Evolutionary conservation across 495 filamentous ascomycete genomes (phyloP), one percentile per base, ranked within the genome.

Genomic region (Neurospora sp.): DNA sequence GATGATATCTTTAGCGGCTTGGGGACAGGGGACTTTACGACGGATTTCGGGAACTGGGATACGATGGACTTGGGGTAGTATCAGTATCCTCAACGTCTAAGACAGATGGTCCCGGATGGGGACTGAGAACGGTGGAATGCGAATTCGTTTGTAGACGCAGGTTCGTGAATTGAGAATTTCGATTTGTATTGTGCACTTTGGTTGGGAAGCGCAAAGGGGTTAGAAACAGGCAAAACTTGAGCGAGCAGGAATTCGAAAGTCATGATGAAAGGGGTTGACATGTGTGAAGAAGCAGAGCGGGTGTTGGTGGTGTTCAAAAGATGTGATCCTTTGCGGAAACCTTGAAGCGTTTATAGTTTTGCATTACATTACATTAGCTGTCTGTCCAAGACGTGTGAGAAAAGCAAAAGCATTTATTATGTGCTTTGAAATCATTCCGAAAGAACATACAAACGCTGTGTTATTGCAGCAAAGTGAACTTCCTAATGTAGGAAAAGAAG

Each of bases 1-100:
- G 74, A 85, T 75, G 76, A 86, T 75, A 80, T 86, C 12, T 82
- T 82, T 77, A 72, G 75, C 16, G 77, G 82, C 8, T 54, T 82
- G 69, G 72, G 71, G 41, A 71, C 71, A 38, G 69, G 44, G 3
- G 78, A 78, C 31, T 79, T 79, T 73, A 74, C 48, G 11, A 39
- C 73, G 66, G 78, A 78, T 11, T 81, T 80, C 73, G 41, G 18
- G 69, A 71, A 48, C 69, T 79, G 76, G 75, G 75, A 76, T 42
- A 40, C 71, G 35, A 78, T 78, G 78, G 75, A 78, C 37, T 70
- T 77, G 71, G 62, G 70, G 4, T 69, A 70, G 18, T 23, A 46
- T 0, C 7, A n/a, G n/a, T n/a, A 1, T 27, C 2, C 1, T 66
- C 3, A 27, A 35, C 5, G 31, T 37, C 14, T 0, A 66, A 35